A percentile compares a stretch with the other conserved stretches of the same genome.
Evolutionary conservation across 192 early-diverging fungal genomes (phyloP).

Genomic region (Helicostylum pulchrum): DNA sequence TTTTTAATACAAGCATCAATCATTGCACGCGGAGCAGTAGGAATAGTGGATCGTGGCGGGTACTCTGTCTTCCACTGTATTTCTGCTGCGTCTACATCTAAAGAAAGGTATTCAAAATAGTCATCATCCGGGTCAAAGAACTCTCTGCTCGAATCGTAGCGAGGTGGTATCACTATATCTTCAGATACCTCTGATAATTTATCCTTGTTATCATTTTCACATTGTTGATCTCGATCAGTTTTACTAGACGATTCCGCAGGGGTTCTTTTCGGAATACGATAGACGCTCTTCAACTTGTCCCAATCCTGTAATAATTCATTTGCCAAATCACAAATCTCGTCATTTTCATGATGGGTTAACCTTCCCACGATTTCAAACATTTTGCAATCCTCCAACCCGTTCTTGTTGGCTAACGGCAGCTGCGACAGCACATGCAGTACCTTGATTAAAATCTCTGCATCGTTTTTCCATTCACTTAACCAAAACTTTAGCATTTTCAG

Average conservation of each 20-base stretch:
- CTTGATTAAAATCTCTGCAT: slow-evolving; percentile 59
- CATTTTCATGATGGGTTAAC: slow-evolving; percentile 44
- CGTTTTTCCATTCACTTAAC: slow-evolving; percentile 62
- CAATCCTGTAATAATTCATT: slow-evolving; percentile 48
- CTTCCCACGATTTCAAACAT: slow-evolving; percentile 66
- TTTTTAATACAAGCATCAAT: slow-evolving; percentile 17
- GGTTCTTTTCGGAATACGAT: slow-evolving; percentile 57
- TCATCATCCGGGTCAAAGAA: slow-evolving; percentile 36
- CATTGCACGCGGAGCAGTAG: slow-evolving; percentile 36
- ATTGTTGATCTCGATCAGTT: background rate
- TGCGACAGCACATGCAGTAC: slow-evolving; percentile 56
- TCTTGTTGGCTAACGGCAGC: slow-evolving; percentile 77
- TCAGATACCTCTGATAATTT: slow-evolving; percentile 3
- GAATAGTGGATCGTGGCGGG: slow-evolving; percentile 23
- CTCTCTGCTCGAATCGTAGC: slow-evolving; percentile 27
- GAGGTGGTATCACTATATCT: background rate
- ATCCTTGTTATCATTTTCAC: background rate
- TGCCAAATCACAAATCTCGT: slow-evolving; percentile 44
- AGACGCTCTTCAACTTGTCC: slow-evolving; percentile 49
- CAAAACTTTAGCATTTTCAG: slow-evolving; percentile 73
- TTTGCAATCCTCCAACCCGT: slow-evolving; percentile 74
- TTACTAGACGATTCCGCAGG: background rate
- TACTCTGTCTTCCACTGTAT: slow-evolving; percentile 19
- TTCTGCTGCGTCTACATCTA: slow-evolving; percentile 16
- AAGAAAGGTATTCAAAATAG: slow-evolving; percentile 30